These are phyloP conservation scores for Colletotrichum tropicale DNA, from an alignment of 2,329 filamentous ascomycete species.

Conservation along the genomic window DNA sequence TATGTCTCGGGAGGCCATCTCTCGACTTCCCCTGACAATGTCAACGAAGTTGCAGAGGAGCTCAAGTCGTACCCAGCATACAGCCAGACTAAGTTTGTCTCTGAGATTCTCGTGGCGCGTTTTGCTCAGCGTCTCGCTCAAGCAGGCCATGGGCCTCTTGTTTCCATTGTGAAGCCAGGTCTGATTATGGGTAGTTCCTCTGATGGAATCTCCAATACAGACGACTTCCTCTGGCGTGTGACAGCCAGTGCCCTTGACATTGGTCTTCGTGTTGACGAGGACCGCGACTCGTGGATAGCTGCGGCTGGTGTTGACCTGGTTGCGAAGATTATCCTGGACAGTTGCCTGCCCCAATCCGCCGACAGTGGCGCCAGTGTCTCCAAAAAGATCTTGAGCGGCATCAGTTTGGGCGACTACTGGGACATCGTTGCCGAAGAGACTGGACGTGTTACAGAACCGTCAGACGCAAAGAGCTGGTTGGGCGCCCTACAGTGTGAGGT, in stretches of 20 bases:
- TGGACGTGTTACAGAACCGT: not conserved
- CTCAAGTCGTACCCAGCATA: conserved; percentile 16
- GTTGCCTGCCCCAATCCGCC: not conserved
- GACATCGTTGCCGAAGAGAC: conserved; percentile 16
- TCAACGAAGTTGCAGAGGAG: not conserved
- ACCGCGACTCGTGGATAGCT: conserved; percentile 18
- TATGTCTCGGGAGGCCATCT: conserved; percentile 12
- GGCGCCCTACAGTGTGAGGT: conserved; percentile 7
- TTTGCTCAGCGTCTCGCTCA: not conserved
- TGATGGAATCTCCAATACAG: conserved; percentile 24
- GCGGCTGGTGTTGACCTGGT: conserved; percentile 21
- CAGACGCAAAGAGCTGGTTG: not conserved
- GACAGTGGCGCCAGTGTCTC: not conserved
- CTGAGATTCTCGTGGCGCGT: conserved; percentile 21
- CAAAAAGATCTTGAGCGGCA: conserved; percentile 16
- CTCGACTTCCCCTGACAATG: not conserved
- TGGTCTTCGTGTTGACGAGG: conserved; percentile 1
- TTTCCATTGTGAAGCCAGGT: conserved; percentile 25
- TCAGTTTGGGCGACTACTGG: conserved; percentile 24
- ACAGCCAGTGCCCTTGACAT: conserved; percentile 18
- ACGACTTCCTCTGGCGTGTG: conserved; percentile 27
- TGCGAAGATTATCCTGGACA: conserved; percentile 9
- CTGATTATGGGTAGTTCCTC: conserved; percentile 23
- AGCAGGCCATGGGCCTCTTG: not conserved
- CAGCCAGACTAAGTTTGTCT: conserved; percentile 26